Conservation (phyloP, 2,329 filamentous ascomycete species). For the Colletotrichum euphorbiae region DNA sequence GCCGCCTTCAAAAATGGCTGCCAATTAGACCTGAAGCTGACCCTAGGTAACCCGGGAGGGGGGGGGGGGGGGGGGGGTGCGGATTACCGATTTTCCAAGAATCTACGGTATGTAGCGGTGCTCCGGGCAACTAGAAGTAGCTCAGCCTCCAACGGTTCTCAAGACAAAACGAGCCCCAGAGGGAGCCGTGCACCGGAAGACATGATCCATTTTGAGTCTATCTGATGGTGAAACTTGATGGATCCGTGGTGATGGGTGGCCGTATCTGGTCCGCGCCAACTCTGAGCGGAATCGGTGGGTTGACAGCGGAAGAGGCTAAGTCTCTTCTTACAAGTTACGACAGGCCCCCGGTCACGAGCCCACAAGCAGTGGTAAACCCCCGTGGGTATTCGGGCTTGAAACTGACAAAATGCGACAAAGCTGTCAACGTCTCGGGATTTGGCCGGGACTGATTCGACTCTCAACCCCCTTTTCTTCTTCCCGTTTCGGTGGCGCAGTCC, state of each 20-base stretch:
- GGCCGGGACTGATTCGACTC: background rate
- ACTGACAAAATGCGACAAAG: constrained; percentile 23
- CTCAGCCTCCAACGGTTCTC: constrained; percentile 20
- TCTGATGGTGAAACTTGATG: background rate
- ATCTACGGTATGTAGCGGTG: too few relatives aligned
- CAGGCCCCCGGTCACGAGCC: background rate
- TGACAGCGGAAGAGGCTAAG: background rate
- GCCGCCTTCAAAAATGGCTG: too few relatives aligned
- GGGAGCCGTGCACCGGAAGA: constrained; percentile 10
- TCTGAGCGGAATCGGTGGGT: background rate
- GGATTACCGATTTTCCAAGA: too few relatives aligned
- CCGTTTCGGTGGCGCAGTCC: background rate
- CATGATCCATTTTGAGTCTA: background rate
- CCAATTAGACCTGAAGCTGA: too few relatives aligned
- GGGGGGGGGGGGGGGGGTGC: too few relatives aligned
- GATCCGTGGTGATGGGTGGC: background rate
- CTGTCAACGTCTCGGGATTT: background rate
- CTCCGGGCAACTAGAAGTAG: constrained; percentile 13
- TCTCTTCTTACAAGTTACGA: constrained; percentile 9
- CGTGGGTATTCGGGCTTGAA: background rate
- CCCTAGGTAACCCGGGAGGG: too few relatives aligned
- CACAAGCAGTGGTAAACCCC: constrained; percentile 7
- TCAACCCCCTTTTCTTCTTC: constrained; percentile 14
- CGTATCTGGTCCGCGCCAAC: background rate
- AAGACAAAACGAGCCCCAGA: constrained; percentile 3